Evolutionary conservation across 139 green algal genomes (phyloP), one percentile per base, ranked within the genome.

Genomic region (Haematococcus sp.): DNA sequence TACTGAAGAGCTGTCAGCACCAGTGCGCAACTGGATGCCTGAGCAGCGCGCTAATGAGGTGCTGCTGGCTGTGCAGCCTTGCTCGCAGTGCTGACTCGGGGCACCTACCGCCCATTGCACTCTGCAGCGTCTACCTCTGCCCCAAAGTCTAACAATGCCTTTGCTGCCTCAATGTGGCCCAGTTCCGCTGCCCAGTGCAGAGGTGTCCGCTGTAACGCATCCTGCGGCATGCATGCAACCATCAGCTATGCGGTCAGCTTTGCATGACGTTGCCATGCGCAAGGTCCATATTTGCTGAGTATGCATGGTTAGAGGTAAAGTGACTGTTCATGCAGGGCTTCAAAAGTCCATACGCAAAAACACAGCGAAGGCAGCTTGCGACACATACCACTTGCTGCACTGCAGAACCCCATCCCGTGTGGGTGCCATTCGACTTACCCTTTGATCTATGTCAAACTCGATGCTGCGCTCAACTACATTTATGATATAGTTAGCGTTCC

Each of bases 111-210:
- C 31, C 70, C 76, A 68, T 69, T 82, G 63, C 76, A 68, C 16
- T 82, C 76, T 1, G 33, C 20, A 25, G 70, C 40, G 15, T 40
- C 31, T 3, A 82, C 63, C 33, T 77, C 43, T n/a, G 52, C 34
- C n/a, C 70, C 76, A 77, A 59, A 82, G 35, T 82, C 76, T n/a
- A 77, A 19, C 40, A 82, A 43, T 25, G 63, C 75, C 11, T 70
- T 40, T 0, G 76, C 76, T 65, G 70, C 30, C 15, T 34, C 17
- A n/a, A 71, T 23, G 30, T 83, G 77, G 19, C 71, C 75, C 66
- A 64, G 70, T 32, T 83, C 77, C 20, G 77, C 77, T 22, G 77
- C 77, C 77, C 77, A 83, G 65, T 79, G 72, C 25, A 83, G 46
- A 5, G 77, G 71, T 25, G 71, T 83, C 28, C 77, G 65, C 7